Evolutionary conservation across 371 early-diverging fungal genomes (phyloP), one percentile per base, ranked within the genome.

Genomic region (Entomophthora muscae): DNA sequence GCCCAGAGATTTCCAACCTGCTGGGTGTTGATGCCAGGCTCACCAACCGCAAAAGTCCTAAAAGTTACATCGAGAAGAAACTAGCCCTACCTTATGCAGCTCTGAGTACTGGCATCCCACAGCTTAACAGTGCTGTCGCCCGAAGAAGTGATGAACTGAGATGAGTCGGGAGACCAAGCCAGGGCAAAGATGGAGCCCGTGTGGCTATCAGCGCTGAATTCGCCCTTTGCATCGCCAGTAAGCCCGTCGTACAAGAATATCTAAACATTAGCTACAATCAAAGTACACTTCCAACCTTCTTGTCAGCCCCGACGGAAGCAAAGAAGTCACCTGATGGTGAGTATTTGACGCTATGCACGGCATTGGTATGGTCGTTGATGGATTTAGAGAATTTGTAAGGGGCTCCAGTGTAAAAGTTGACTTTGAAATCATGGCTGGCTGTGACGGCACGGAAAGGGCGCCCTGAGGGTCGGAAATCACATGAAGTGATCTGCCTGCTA

Each of bases 1-100:
- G 79, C 79, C 95, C 95, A 95, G 69, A 93, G 70, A 63, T 83
- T 86, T 59, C 96, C 98, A n/a, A 98, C 87, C 74, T 98, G 98
- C 73, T 94, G 95, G 65, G 87, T 76, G 23, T 82, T 17, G 42
- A 42, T 17, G 42, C 57, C 33, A 1, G 60, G 31, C 3, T 29
- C 58, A 23, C 32, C 63, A 31, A 56, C 66, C 26, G 12, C 22
- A n/a, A 70, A 61, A 59, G 30, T 61, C 33, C 53, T 32, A 52
- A 3, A 1, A 26, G 22, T 29, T 10, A 17, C 24, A 33, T 21
- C 58, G 29, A 58, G 24, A 42, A 17, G 61, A 54, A 53, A 63
- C 13, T 27, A 21, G 26, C 52, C 28, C 69, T 80, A 87, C 88
- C 75, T 80, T 51, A 86, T 82, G 22, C 90, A 85, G 26, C 72